phyloP scores from a whole-genome alignment of 2,329 filamentous ascomycete genomes.

The Paecilomyces formosus region DNA sequence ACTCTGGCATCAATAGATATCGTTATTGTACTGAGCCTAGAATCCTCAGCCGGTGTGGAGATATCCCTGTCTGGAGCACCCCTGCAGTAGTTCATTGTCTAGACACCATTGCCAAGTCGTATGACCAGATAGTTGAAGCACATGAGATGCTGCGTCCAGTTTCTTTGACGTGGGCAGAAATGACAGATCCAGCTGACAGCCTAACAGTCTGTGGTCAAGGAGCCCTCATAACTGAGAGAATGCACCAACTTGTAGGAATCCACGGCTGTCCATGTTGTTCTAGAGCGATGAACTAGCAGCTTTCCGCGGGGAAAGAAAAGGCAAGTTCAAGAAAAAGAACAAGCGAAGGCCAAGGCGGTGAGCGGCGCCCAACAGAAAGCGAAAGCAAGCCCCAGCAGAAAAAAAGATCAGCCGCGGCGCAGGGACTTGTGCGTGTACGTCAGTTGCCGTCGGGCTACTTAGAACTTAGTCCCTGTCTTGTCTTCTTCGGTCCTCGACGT shows the following conservation, averaged over 20 bases:
- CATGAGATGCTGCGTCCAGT: not conserved
- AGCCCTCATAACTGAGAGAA: not conserved
- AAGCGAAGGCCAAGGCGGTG: constrained; percentile 3
- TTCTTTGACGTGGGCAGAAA: not conserved
- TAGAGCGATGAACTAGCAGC: not conserved
- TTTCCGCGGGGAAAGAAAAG: not conserved
- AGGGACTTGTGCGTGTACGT: not conserved
- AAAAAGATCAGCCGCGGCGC: constrained; percentile 10
- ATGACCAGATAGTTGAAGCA: not conserved
- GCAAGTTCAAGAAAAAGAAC: no score
- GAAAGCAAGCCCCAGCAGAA: not conserved
- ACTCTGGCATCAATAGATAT: not conserved
- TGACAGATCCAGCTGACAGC: not conserved
- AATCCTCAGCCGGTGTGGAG: not conserved
- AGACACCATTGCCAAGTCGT: not conserved
- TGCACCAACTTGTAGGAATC: not conserved
- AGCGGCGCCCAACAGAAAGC: constrained; percentile 2
- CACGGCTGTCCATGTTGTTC: not conserved
- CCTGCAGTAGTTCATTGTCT: not conserved
- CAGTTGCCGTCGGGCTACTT: not conserved
- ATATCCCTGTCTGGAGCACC: not conserved
- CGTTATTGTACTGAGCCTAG: not conserved
- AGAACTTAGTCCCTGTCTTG: not conserved
- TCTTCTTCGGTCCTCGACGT: not conserved
- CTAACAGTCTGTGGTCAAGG: not conserved